Percentiles rank a stretch among this genome's conserved stretches.
phyloP scores from a whole-genome alignment of 257 asterid genomes.

The Coffea eugenioides region DNA sequence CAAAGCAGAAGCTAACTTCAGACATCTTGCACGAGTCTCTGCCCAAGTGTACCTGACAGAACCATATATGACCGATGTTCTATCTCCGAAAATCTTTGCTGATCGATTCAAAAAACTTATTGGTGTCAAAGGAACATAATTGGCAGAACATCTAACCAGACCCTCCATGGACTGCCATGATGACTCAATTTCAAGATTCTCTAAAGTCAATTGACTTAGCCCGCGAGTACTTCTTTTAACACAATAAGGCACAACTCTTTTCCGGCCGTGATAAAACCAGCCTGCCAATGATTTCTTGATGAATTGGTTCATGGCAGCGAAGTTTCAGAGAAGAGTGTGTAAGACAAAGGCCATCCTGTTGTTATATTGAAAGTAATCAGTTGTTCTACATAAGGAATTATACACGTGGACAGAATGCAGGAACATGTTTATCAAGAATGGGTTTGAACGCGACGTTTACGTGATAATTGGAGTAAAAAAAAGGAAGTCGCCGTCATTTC shows the following conservation, averaged over 20 bases:
- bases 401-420: too few relatives aligned
- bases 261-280: neutral
- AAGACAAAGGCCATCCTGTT: too few relatives aligned
- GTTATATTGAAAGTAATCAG: too few relatives aligned
- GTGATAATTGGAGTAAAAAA: too few relatives aligned
- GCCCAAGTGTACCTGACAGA: conserved; percentile 35
- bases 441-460: too few relatives aligned
- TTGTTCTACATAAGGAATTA: too few relatives aligned
- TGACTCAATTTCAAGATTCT: conserved; percentile 11
- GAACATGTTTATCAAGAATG: too few relatives aligned
- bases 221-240: neutral
- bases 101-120: conserved; percentile 41
- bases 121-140: conserved; percentile 38
- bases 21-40: conserved; percentile 35
- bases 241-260: neutral
- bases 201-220: conserved; percentile 4
- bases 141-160: conserved; percentile 26
- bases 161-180: conserved; percentile 31
- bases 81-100: conserved; percentile 35
- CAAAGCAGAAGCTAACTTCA: conserved; percentile 37
- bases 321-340: neutral
- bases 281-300: conserved; percentile 8
- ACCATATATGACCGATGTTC: conserved; percentile 36
- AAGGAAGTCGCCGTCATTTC: too few relatives aligned
- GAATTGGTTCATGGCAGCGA: conserved; percentile 16